Evolutionary conservation across 345 rosid species (phyloP), one percentile per base, ranked within the genome.

Genomic region (Euphorbia lathyris): DNA sequence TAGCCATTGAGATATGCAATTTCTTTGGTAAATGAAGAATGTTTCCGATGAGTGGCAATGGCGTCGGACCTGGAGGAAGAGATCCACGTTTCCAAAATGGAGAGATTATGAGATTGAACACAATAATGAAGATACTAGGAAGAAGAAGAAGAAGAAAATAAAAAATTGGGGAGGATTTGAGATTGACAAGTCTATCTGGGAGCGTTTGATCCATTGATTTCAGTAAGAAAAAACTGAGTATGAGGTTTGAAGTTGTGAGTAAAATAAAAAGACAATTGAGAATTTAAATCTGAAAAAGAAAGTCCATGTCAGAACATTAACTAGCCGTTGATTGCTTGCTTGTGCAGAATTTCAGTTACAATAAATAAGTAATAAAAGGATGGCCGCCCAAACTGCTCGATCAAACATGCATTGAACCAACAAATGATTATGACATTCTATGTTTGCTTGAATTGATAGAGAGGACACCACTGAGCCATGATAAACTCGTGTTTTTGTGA

Each of bases 31-130:
- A 0, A 4, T 69, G 77, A 19, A 29, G 63, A 68, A 74, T 70
- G 60, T 69, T 65, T 56, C 78, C 78, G 0, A 75, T 0, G 58
- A 69, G 11, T 9, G 78, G 73, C 70, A 58, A 75, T 55, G 78
- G 73, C 50, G 42, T 68, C 0, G 73, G 73, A 60, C 65, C 65
- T 19, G 65, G 65, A 60, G 65, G 65, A 60, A 60, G 65, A 32
- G 11, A 11, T 3, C 17, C 43, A 4, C 26, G 26, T 34, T 34
- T 60, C 11, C 20, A 59, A 30, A 34, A 14, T 29, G 7, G 7
- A 10, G 9, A 16, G 38, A 11, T 51, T 34, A 22, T 23, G 12
- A 36, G 27, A 2, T 45, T 70, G 66, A 45, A 60, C 12, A 45
- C 11, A 57, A 70, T 45, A n/a, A 63, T 4, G 4, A 38, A 63